Evolutionary conservation across 495 filamentous ascomycete genomes (phyloP).

Genomic region (Peziza echinospora): DNA sequence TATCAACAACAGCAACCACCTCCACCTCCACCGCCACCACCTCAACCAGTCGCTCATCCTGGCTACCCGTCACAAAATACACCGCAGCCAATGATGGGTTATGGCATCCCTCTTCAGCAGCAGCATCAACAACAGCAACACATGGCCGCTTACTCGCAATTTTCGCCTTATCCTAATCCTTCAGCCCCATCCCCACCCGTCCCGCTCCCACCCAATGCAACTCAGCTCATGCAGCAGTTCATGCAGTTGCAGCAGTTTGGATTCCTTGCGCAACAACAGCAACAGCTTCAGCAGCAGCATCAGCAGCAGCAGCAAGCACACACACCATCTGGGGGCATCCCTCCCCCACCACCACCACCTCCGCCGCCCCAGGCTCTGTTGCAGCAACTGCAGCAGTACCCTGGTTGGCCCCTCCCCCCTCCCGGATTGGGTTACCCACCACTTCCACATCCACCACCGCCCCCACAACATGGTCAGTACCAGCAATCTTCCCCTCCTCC

Average conservation of each 20-base stretch:
- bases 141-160: neutral
- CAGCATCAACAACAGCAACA: neutral
- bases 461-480: conserved; percentile 3
- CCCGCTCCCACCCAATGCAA: neutral
- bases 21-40: neutral
- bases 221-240: neutral
- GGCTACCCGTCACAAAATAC: no score
- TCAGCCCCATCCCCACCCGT: neutral
- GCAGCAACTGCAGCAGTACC: neutral
- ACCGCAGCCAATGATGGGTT: neutral
- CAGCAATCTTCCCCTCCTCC: conserved; percentile 1
- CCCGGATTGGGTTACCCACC: neutral
- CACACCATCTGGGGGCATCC: conserved; percentile 1
- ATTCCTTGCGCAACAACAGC: no score
- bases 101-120: neutral
- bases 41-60: no score
- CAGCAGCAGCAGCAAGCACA: no score
- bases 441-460: neutral
- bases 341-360: neutral
- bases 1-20: neutral
- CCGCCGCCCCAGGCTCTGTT: neutral
- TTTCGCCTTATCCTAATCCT: neutral
- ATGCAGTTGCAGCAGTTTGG: neutral
- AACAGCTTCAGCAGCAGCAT: no score
- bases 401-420: neutral